Conservation (phyloP, 1,284 basidiomycete genomes). For the Cryptococcus sp. region DNA sequence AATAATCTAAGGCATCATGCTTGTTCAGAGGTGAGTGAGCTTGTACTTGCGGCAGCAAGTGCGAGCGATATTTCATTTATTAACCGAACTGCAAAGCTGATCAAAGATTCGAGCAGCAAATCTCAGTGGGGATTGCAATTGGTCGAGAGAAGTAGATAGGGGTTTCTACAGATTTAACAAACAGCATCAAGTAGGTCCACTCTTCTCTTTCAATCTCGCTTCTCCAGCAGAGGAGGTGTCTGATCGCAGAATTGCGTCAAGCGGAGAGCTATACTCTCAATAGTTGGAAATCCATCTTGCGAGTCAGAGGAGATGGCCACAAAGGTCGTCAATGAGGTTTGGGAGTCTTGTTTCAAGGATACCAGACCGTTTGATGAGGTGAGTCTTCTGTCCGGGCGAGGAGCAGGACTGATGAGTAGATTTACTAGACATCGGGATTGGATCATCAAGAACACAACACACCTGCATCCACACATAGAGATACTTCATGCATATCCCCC, state of each 20-base stretch:
- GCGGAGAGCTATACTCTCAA: conserved; percentile 76
- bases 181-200: conserved; percentile 74
- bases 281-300: conserved; percentile 76
- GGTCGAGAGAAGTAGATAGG: conserved; percentile 66
- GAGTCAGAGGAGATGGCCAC: conserved; percentile 71
- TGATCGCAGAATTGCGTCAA: conserved; percentile 74
- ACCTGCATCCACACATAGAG: too few species aligned
- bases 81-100: too few species aligned
- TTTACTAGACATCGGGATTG: background rate
- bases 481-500: too few species aligned
- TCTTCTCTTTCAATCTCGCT: conserved; percentile 2
- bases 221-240: background rate
- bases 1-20: conserved; percentile 85
- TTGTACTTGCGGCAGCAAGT: too few species aligned
- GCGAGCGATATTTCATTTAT: too few species aligned
- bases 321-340: conserved; percentile 89
- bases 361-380: conserved; percentile 97
- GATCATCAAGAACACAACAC: too few species aligned
- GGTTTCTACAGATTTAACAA: conserved; percentile 79
- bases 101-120: conserved; percentile 86
- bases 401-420: background rate
- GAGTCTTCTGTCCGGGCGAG: background rate
- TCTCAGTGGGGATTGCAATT: conserved; percentile 87
- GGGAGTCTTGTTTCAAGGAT: conserved; percentile 92
- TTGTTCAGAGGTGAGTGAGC: conserved; percentile 75